Evolutionary conservation across 768 basidiomycete genomes (phyloP), one percentile per base, ranked within the genome.

Genomic region (Steccherinum ochraceum): DNA sequence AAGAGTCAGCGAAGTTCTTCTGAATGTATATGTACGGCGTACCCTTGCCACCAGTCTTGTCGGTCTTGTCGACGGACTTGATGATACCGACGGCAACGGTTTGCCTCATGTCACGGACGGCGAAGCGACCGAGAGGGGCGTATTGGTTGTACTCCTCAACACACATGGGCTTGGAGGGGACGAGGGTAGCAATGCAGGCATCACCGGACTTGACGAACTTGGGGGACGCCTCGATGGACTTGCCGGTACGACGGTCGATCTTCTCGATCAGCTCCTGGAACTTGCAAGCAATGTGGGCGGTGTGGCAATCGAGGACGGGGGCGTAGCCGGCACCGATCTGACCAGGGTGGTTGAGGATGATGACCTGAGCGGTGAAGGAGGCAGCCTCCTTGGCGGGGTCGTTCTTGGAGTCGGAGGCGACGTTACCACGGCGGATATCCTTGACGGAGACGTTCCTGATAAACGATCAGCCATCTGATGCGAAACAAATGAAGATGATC

Each of bases 151-250:
- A 96, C 40, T 87, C 81, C 79, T 94, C 84, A 56, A 88, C 86
- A 75, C 86, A 88, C 88, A 95, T 93, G 58, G 94, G 94, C 84
- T 97, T 96, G 76, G 83, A 84, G 58, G 93, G 92, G 62, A 95
- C 74, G 57, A 96, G 89, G 77, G 96, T 96, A 77, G 93, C 93
- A 65, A 99, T 99, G 79, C 89, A 91, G 57, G 95, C 93, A 77
- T 99, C 96, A 73, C 96, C 96, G 53, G 92, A 94, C 82, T 97
- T 99, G 84, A 99, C 89, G 73, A 92, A 93, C 75, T 99, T 99
- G 75, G 96, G 96, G 51, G 68, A 24, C 64, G 76, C 74, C 72
- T 96, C 94, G 52, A 96, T 79, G 46, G 80, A 78, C 78, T 97
- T 97, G 72, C 95, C 95, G 68, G 89, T 87, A 70, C 95, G 93